phyloP scores from a whole-genome alignment of 2,329 filamentous ascomycete species.

The Colletotrichum liaoningense region DNA sequence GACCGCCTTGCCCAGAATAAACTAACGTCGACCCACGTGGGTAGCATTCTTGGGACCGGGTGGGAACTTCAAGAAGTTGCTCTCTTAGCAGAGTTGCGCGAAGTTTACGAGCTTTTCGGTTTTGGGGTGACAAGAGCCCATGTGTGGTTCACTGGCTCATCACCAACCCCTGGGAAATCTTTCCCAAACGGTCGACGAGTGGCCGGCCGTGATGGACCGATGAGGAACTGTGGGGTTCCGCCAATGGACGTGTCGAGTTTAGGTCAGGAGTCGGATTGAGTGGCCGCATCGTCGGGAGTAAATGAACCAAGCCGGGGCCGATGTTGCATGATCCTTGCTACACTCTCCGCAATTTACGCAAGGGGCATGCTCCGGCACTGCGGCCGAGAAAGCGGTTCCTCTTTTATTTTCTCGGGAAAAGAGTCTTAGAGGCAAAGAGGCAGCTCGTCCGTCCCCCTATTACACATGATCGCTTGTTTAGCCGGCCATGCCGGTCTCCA shows the following conservation, averaged over 20 bases:
- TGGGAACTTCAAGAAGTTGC: neutral
- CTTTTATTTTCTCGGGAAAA: neutral
- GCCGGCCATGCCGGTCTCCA: constrained; percentile 1
- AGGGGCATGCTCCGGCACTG: constrained; percentile 3
- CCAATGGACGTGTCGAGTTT: constrained; percentile 18
- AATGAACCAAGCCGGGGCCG: constrained; percentile 23
- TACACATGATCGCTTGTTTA: neutral
- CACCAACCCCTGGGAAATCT: no score
- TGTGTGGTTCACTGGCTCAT: neutral
- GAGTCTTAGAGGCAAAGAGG: neutral
- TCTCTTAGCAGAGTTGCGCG: neutral
- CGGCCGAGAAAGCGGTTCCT: constrained; percentile 11
- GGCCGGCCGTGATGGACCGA: constrained; percentile 15
- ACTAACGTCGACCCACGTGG: constrained; percentile 14
- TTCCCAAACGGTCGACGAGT: neutral
- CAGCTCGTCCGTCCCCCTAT: neutral
- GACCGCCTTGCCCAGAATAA: constrained; percentile 17
- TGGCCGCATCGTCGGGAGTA: constrained; percentile 28
- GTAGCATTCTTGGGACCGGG: neutral
- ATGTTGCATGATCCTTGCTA: constrained; percentile 30
- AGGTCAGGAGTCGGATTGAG: constrained; percentile 24
- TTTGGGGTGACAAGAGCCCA: neutral
- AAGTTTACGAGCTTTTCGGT: neutral
- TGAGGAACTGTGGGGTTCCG: constrained; percentile 13
- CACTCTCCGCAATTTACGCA: constrained; percentile 24